Evolutionary conservation across 2,329 filamentous ascomycete species (phyloP).

Genomic region (Penicillium nordicum): DNA sequence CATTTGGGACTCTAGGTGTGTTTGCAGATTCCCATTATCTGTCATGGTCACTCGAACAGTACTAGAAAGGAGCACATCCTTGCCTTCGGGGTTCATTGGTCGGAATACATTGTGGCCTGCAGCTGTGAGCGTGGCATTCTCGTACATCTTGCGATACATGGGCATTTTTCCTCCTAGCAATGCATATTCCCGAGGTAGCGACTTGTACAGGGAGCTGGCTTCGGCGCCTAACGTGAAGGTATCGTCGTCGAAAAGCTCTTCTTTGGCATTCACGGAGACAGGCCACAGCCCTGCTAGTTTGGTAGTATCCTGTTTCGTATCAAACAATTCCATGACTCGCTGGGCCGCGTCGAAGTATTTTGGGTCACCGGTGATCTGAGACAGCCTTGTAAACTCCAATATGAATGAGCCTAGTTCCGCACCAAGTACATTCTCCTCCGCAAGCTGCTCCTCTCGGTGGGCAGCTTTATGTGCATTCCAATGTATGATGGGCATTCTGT

Average conservation of each 20-base stretch:
- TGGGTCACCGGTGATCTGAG: slow-evolving; percentile 38
- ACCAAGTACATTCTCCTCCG: slow-evolving; percentile 24
- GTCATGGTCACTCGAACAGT: slow-evolving; percentile 33
- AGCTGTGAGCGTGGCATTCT: slow-evolving; percentile 46
- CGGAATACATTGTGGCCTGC: slow-evolving; percentile 48
- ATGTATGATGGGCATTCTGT: slow-evolving; percentile 73
- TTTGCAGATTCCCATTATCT: slow-evolving; percentile 11
- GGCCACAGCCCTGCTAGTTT: slow-evolving; percentile 43
- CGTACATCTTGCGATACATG: slow-evolving; percentile 55
- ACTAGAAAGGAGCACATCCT: slow-evolving; percentile 48
- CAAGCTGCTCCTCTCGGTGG: slow-evolving; percentile 23
- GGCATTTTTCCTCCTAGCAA: slow-evolving; percentile 39
- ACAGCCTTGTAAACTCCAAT: slow-evolving; percentile 42
- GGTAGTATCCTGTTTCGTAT: slow-evolving; percentile 33
- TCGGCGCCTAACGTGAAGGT: slow-evolving; percentile 55
- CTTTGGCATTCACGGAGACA: slow-evolving; percentile 30
- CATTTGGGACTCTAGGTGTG: slow-evolving; percentile 36
- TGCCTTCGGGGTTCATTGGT: slow-evolving; percentile 47
- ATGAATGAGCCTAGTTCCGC: slow-evolving; percentile 42
- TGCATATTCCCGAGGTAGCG: slow-evolving; percentile 53
- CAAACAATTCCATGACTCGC: slow-evolving; percentile 34
- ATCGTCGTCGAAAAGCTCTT: slow-evolving; percentile 24
- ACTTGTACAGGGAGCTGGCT: slow-evolving; percentile 58
- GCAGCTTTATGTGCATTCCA: slow-evolving; percentile 31
- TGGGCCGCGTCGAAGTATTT: slow-evolving; percentile 40